Base-by-base conservation (phyloP, 2,329 filamentous ascomycete genomes). In the Exserohilum turcica region DNA sequence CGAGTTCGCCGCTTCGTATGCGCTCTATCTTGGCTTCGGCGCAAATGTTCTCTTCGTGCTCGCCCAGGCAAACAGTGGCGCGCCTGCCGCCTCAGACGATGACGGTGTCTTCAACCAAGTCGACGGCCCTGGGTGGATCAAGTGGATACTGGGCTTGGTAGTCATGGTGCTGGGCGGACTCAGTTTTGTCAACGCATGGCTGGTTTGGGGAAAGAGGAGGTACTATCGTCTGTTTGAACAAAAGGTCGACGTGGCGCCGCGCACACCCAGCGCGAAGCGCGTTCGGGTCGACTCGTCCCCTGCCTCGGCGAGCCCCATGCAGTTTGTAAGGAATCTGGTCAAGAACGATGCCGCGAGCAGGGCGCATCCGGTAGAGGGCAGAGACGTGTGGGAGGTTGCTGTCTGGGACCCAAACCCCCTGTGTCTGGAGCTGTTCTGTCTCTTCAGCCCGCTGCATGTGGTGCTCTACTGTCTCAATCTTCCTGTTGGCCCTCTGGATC, bases 381-480 rank as follows among this genome's bases (percentile, higher is more conserved):
- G 88, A 9, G 92, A 99, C 74, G 94, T 99, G 8, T 99, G 94
- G 94, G 92, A 99, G 75, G 77, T 99, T 43, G 84, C 88, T 1
- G 83, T 97, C 6, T 99, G 94, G 94, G 92, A 97, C 71, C 94
- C 95, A 29, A 83, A 93, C 40, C 91, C 92, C 2, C 82, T 96
- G 31, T 91, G 86, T 39, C 77, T 97, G 47, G 86, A 87, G 32
- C 79, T 97, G 2, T 92, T 97, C 70, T 94, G 91, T 65, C 80
- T 94, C 35, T 97, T 99, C 78, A 96, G 92, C 65, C 94, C 94
- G 0, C 90, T 91, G 0, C 95, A 99, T 76, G 84, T 96, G n/a
- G 78, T 96, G 42, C 83, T 97, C 24, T 96, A 99, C 77, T 88
- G 88, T 80, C 82, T 96, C 28, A 92, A 93, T 64, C 82, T 99